Conservation (phyloP, 164 flowering plant species). For the Malania oleifera region DNA sequence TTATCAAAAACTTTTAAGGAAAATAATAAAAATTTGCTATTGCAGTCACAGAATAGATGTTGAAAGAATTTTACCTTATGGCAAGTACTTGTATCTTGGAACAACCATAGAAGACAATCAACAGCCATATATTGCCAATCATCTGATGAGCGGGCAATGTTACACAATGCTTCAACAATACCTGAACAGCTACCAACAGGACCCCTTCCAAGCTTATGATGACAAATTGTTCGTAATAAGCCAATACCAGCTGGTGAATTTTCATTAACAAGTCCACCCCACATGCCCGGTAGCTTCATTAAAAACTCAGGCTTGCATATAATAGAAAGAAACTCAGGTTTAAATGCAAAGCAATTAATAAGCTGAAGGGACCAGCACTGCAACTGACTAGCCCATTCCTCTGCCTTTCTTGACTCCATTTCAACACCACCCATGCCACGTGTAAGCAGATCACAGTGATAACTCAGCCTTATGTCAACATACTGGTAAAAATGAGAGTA, state of each 20-base stretch:
- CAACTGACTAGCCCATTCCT: constrained; percentile 99
- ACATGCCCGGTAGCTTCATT: constrained; percentile 82
- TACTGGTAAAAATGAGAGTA: constrained; percentile 90
- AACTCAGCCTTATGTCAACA: constrained; percentile 73
- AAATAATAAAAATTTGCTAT: too few relatives aligned
- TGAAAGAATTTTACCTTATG: constrained; percentile 51
- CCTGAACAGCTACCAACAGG: constrained; percentile 81
- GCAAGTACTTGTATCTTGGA: constrained; percentile 81
- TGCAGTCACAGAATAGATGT: background rate
- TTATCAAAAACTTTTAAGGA: too few relatives aligned
- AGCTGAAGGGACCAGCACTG: constrained; percentile 99
- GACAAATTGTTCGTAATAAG: constrained; percentile 82
- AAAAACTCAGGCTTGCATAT: constrained; percentile 92
- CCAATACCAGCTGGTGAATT: constrained; percentile 99
- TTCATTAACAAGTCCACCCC: constrained; percentile 99
- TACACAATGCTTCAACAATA: constrained; percentile 79
- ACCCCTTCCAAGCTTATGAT: constrained; percentile 89
- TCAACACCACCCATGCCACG: constrained; percentile 99
- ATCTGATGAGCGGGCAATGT: constrained; percentile 95
- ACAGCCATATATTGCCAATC: constrained; percentile 99
- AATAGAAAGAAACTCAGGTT: constrained; percentile 85
- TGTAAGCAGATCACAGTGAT: constrained; percentile 97
- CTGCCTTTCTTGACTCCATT: constrained; percentile 98
- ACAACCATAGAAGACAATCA: constrained; percentile 96
- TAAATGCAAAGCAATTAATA: constrained; percentile 94